Conservation (phyloP, 169 alveolate species). For the Cryptosporidium xiaoi region DNA sequence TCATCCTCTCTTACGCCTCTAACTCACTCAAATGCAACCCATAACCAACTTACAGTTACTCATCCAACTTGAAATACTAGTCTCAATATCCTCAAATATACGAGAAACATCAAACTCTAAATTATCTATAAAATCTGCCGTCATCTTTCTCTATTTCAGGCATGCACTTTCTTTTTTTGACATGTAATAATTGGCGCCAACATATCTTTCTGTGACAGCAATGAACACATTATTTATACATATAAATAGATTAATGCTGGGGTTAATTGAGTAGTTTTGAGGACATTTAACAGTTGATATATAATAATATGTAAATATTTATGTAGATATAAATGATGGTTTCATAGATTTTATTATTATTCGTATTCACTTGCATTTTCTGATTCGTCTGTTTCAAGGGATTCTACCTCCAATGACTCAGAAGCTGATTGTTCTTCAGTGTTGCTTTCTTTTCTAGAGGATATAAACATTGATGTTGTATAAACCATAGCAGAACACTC, state of each 20-base stretch:
- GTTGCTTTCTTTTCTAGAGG: neutral
- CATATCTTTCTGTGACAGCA: neutral
- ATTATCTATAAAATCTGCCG: neutral
- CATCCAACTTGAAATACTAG: constrained; percentile 18
- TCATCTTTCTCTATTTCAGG: constrained; percentile 9
- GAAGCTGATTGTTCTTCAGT: neutral
- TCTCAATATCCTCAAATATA: constrained; percentile 21
- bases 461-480: constrained; percentile 16
- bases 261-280: too few relatives aligned
- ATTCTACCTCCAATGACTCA: constrained; percentile 40
- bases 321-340: too few relatives aligned
- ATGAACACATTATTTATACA: too few relatives aligned
- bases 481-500: constrained; percentile 43
- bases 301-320: too few relatives aligned
- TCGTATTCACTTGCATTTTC: constrained; percentile 11
- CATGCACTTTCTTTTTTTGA: neutral
- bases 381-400: constrained; percentile 32
- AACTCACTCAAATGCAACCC: neutral
- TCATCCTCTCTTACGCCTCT: neutral
- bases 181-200: neutral
- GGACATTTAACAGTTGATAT: too few relatives aligned
- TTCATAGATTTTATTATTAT: neutral
- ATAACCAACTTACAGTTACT: constrained; percentile 13
- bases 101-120: constrained; percentile 43
- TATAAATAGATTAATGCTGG: too few relatives aligned